Evolutionary conservation across 257 asterid genomes (phyloP).

Genomic region (Thymus mandschuricus): DNA sequence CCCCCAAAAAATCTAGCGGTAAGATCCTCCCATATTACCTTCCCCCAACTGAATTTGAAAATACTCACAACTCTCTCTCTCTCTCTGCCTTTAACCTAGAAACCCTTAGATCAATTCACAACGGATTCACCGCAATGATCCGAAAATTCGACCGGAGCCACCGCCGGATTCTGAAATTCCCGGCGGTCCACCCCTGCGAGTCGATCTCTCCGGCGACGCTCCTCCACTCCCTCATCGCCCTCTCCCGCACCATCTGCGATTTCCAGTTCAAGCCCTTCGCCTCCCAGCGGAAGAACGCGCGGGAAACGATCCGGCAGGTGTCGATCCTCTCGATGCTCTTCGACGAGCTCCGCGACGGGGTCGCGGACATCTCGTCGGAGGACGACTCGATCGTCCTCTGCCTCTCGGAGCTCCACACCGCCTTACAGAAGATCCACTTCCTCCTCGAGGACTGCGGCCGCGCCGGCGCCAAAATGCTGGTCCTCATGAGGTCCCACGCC

Average conservation of each 20-base stretch:
- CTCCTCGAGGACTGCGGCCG: slow-evolving; percentile 64
- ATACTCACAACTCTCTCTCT: slow-evolving; percentile 6
- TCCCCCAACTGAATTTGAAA: slow-evolving; percentile 46
- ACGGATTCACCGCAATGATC: slow-evolving; percentile 39
- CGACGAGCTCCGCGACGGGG: slow-evolving; percentile 54
- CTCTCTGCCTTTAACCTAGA: neutral
- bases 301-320: slow-evolving; percentile 61
- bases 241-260: slow-evolving; percentile 46
- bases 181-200: slow-evolving; percentile 75
- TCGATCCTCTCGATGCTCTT: slow-evolving; percentile 61
- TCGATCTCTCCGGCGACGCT: slow-evolving; percentile 62
- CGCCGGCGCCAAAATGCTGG: slow-evolving; percentile 53
- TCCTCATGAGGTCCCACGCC: slow-evolving; percentile 65
- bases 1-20: slow-evolving; percentile 37
- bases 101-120: neutral
- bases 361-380: neutral
- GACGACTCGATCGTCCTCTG: slow-evolving; percentile 47
- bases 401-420: slow-evolving; percentile 69
- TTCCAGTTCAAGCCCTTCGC: slow-evolving; percentile 45
- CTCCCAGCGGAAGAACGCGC: slow-evolving; percentile 54
- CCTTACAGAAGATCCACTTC: slow-evolving; percentile 57
- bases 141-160: slow-evolving; percentile 38
- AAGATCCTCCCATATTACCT: slow-evolving; percentile 28
- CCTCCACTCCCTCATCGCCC: slow-evolving; percentile 51
- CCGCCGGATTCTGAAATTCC: slow-evolving; percentile 71